Percentiles rank a stretch among this genome's conserved stretches.
These are phyloP conservation scores for Sugiyamaella qingdaonensis DNA, from an alignment of 805 yeast species.

Conservation along the genomic window DNA sequence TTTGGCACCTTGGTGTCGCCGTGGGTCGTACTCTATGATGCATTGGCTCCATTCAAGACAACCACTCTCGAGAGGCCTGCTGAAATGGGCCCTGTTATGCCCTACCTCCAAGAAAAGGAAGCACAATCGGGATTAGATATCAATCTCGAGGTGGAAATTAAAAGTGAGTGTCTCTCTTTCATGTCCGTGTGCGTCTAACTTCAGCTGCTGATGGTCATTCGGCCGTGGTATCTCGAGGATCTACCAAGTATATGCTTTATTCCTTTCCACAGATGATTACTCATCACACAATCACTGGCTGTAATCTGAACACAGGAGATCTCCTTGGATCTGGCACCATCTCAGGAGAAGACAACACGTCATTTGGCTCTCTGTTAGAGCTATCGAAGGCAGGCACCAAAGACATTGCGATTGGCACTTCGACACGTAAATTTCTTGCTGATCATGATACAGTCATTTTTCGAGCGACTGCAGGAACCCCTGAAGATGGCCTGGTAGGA, in stretches of 20 bases:
- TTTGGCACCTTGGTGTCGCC: slow-evolving; percentile 27
- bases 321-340: slow-evolving; percentile 28
- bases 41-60: slow-evolving; percentile 19
- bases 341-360: slow-evolving; percentile 16
- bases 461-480: slow-evolving; percentile 15
- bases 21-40: slow-evolving; percentile 27
- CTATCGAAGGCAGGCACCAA: slow-evolving; percentile 19
- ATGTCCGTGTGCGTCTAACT: not conserved
- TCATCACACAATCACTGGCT: slow-evolving; percentile 27
- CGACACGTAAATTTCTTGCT: slow-evolving; percentile 14
- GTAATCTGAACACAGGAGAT: slow-evolving; percentile 24
- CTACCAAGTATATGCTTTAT: slow-evolving; percentile 20
- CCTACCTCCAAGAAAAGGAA: slow-evolving; percentile 20
- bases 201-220: slow-evolving; percentile 12
- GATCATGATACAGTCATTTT: slow-evolving; percentile 23
- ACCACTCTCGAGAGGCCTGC: slow-evolving; percentile 16
- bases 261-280: slow-evolving; percentile 28
- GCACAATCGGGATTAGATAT: slow-evolving; percentile 18
- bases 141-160: slow-evolving; percentile 14
- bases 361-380: slow-evolving; percentile 25
- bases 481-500: slow-evolving; percentile 15
- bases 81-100: slow-evolving; percentile 15
- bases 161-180: not conserved
- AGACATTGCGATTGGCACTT: slow-evolving; percentile 2
- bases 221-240: slow-evolving; percentile 10